A percentile compares a stretch with the other conserved stretches of the same genome.
Conservation (phyloP, 1,284 basidiomycete genomes). For the Ganoderma lucidum region DNA sequence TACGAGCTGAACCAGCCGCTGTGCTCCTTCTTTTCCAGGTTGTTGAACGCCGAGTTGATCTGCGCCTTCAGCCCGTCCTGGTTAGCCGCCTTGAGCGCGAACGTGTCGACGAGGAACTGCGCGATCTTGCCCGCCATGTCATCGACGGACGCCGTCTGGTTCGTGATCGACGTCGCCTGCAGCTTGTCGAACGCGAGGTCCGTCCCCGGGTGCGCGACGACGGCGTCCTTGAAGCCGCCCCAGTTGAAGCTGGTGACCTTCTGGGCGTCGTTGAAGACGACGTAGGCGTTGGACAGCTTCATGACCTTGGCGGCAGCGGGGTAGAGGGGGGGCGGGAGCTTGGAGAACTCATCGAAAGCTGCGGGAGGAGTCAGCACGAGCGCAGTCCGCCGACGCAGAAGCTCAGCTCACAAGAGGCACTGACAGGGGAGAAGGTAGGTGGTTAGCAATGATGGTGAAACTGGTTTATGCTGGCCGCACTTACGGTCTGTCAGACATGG, state of each 20-base stretch:
- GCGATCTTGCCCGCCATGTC: slow-evolving; percentile 1
- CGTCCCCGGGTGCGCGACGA: background rate
- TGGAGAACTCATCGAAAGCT: background rate
- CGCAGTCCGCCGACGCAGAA: background rate
- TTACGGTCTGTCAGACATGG: background rate
- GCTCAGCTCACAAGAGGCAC: background rate
- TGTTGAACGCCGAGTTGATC: slow-evolving; percentile 5
- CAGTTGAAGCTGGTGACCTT: background rate
- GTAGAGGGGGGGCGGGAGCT: background rate
- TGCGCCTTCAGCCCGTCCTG: background rate
- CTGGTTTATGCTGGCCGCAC: background rate
- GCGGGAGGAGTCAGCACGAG: background rate
- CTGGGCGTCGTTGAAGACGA: background rate
- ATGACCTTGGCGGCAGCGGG: background rate
- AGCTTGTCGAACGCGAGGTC: slow-evolving; percentile 5
- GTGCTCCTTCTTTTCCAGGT: background rate
- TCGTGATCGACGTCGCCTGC: background rate
- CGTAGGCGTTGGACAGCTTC: slow-evolving; percentile 1
- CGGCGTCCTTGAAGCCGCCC: background rate
- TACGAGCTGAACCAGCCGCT: slow-evolving; percentile 3
- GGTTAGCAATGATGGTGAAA: background rate
- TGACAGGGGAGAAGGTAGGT: background rate
- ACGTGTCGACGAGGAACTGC: slow-evolving; percentile 3
- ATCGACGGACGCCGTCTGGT: background rate
- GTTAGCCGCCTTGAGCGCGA: background rate